phyloP scores from a whole-genome alignment of 352 stramenopile genomes.

The Phytophthora hybrid region DNA sequence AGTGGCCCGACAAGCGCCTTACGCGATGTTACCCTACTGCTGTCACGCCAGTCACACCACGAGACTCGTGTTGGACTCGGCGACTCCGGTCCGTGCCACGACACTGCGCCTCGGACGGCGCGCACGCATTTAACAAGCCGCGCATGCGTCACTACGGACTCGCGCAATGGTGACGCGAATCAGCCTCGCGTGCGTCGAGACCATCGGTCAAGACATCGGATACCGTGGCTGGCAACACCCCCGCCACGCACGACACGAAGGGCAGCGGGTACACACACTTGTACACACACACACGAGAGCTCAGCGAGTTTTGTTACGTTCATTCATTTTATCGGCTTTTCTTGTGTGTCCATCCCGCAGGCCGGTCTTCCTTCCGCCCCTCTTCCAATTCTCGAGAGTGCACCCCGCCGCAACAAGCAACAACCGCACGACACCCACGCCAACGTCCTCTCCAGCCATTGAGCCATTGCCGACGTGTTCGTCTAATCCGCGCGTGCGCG shows the following conservation, averaged over 20 bases:
- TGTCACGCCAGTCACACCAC: too few species aligned
- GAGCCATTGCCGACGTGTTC: slow-evolving; percentile 2
- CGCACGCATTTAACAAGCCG: slow-evolving; percentile 26
- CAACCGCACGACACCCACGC: background rate
- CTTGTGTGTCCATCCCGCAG: background rate
- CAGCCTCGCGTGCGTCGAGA: slow-evolving; percentile 22
- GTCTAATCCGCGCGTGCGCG: slow-evolving; percentile 2
- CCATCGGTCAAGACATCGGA: slow-evolving; percentile 5
- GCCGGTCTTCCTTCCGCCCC: background rate
- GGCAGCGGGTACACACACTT: too few species aligned
- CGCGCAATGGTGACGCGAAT: slow-evolving; percentile 19
- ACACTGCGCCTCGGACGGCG: slow-evolving; percentile 3
- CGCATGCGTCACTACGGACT: slow-evolving; percentile 5
- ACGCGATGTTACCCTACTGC: too few species aligned
- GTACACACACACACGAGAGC: too few species aligned
- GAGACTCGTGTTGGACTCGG: slow-evolving; percentile 12
- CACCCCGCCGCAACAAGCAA: background rate
- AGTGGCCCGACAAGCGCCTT: too few species aligned
- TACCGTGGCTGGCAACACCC: too few species aligned
- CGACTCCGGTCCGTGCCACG: background rate
- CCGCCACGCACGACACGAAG: too few species aligned
- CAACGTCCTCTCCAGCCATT: background rate
- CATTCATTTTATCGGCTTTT: slow-evolving; percentile 30
- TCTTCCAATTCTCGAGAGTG: slow-evolving; percentile 20
- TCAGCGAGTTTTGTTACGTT: slow-evolving; percentile 19